phyloP scores from a whole-genome alignment of 495 filamentous ascomycete species.

The Penicillium psychrofluorescens region DNA sequence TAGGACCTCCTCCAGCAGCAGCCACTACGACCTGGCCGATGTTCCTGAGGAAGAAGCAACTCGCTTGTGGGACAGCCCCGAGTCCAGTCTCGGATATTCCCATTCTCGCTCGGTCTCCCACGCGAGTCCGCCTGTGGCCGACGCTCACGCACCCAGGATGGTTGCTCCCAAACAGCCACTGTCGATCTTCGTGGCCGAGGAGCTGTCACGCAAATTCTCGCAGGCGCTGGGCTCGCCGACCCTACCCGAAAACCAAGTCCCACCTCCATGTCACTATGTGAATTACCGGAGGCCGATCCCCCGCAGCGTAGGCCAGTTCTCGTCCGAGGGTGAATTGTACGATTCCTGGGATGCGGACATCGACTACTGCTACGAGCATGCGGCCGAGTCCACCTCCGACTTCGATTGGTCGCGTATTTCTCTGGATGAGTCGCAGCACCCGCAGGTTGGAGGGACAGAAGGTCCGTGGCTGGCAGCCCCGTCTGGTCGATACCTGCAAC shows the following conservation, averaged over 20 bases:
- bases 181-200: conserved; percentile 27
- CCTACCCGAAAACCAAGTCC: conserved; percentile 21
- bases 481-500: conserved; percentile 13
- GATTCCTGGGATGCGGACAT: conserved; percentile 90
- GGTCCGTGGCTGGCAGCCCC: conserved; percentile 7
- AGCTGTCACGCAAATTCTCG: conserved; percentile 29
- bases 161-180: conserved; percentile 15
- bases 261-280: conserved; percentile 3
- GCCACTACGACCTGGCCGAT: conserved; percentile 48
- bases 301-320: conserved; percentile 14
- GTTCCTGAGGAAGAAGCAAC: conserved; percentile 61
- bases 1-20: conserved; percentile 36
- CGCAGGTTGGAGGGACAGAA: conserved; percentile 8
- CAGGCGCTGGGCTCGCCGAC: conserved; percentile 35
- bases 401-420: conserved; percentile 71
- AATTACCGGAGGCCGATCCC: conserved; percentile 2
- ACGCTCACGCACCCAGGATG: conserved; percentile 4
- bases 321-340: conserved; percentile 30
- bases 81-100: conserved; percentile 9
- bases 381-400: conserved; percentile 81
- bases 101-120: conserved; percentile 15
- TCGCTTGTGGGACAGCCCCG: conserved; percentile 24
- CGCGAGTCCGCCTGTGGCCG: conserved; percentile 3
- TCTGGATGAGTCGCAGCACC: conserved; percentile 21
- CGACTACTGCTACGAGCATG: conserved; percentile 89